Conservation (phyloP, 2,329 filamentous ascomycete genomes). For the Truncatella angustata region DNA sequence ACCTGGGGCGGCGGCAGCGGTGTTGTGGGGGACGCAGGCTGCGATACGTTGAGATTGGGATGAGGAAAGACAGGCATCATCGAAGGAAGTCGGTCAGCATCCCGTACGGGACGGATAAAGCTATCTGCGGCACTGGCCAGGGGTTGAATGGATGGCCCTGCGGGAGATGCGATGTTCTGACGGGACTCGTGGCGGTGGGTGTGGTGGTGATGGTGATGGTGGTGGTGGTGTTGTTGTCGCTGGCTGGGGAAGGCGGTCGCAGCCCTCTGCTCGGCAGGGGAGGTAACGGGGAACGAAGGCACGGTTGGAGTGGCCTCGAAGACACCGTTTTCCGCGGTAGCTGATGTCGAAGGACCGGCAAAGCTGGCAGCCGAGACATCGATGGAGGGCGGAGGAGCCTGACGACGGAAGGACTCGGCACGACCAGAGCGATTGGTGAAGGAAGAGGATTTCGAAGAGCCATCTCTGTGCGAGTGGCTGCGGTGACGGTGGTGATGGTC, state of each 20-base stretch:
- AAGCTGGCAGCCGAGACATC: constrained; percentile 64
- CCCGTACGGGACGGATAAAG: constrained; percentile 78
- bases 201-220: constrained; percentile 42
- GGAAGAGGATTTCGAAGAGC: constrained; percentile 45
- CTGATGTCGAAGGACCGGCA: constrained; percentile 40
- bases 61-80: constrained; percentile 68
- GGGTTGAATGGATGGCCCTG: constrained; percentile 59
- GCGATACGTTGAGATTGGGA: constrained; percentile 67
- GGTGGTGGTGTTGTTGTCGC: constrained; percentile 44
- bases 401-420: constrained; percentile 64
- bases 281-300: constrained; percentile 63
- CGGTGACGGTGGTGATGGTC: constrained; percentile 52
- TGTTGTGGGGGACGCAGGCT: constrained; percentile 88
- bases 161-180: constrained; percentile 46
- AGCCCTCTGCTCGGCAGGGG: constrained; percentile 69
- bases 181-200: constrained; percentile 49
- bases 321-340: constrained; percentile 37
- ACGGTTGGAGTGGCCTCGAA: constrained; percentile 59
- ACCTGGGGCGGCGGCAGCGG: constrained; percentile 69
- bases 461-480: constrained; percentile 46
- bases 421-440: constrained; percentile 53
- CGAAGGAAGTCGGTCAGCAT: constrained; percentile 78
- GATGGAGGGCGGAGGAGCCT: constrained; percentile 80
- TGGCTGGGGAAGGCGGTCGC: constrained; percentile 57
- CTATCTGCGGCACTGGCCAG: constrained; percentile 68